phyloP scores from a whole-genome alignment of 2,329 filamentous ascomycete species.

The Leptographium radiaticola region DNA sequence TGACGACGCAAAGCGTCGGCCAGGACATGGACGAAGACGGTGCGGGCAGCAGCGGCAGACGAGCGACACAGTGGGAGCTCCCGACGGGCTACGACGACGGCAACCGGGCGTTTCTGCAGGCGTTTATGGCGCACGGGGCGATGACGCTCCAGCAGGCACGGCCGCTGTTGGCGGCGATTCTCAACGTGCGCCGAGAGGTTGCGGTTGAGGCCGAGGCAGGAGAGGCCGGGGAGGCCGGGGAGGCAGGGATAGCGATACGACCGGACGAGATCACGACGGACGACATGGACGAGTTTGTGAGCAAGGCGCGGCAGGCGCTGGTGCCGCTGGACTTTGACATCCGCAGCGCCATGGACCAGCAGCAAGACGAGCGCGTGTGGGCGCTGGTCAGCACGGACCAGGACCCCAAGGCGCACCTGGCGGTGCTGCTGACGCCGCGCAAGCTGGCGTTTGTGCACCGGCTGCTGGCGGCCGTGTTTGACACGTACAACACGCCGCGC shows the following conservation, averaged over 20 bases:
- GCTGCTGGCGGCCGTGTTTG: slow-evolving; percentile 83
- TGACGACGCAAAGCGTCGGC: not conserved
- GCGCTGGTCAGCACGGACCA: slow-evolving; percentile 80
- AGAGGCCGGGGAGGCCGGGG: slow-evolving; percentile 1
- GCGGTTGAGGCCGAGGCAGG: slow-evolving; percentile 32
- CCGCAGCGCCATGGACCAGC: slow-evolving; percentile 58
- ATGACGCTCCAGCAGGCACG: slow-evolving; percentile 65
- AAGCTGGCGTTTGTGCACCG: slow-evolving; percentile 86
- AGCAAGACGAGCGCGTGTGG: slow-evolving; percentile 46
- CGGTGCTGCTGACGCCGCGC: slow-evolving; percentile 66
- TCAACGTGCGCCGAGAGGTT: slow-evolving; percentile 37
- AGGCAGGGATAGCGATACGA: slow-evolving; percentile 22
- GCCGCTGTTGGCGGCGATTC: slow-evolving; percentile 63
- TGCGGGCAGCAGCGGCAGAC: not conserved
- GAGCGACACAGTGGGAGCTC: slow-evolving; percentile 8
- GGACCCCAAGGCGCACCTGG: slow-evolving; percentile 74
- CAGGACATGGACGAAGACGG: not conserved
- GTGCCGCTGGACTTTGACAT: slow-evolving; percentile 82
- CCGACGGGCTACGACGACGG: slow-evolving; percentile 37
- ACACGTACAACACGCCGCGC: slow-evolving; percentile 66
- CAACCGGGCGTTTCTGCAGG: slow-evolving; percentile 84
- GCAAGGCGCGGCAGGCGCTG: slow-evolving; percentile 56
- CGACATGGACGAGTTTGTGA: slow-evolving; percentile 56
- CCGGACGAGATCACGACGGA: slow-evolving; percentile 53
- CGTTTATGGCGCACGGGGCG: slow-evolving; percentile 64